Evolutionary conservation across 768 basidiomycete genomes (phyloP), one percentile per base, ranked within the genome.

Genomic region (Agrocybe praecox): DNA sequence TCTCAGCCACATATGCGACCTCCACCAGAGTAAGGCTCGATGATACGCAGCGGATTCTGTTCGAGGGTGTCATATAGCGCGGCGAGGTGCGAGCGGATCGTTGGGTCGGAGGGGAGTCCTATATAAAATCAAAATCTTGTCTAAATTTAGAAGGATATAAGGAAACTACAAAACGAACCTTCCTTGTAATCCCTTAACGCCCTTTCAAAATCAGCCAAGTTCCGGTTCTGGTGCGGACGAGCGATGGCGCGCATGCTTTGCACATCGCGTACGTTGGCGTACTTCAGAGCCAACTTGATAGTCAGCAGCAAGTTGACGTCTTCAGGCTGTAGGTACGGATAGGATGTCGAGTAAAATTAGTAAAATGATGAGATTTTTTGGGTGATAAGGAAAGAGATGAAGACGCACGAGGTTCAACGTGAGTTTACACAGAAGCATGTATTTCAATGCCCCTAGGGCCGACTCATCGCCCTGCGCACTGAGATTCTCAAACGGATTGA

Each of bases 381-480:
- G 24, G 55, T 26, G 4, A 34, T 24, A 58, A 33, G 42, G 19
- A 52, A 26, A 52, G 7, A 48, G 36, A 24, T 43, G 15, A 11
- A 15, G 15, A 29, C 5, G 12, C 9, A 96, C 96, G 68, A 96
- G 71, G 67, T 94, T 94, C 60, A 98, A 79, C 96, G 98, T 99
- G 69, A 99, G 89, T 71, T 99, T 98, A 74, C 97, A 99, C 45
- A 98, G 72, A 15, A 98, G 80, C 96, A 98, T 97, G 73, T 99
- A 98, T 74, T 99, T 98, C 62, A 99, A 78, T 5, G 94, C 94
- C 1, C 82, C 85, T 18, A 97, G 77, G 0, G 94, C 94, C 0
- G 74, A 79, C 42, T 85, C 82, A 15, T 55, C 18, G 40, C 48
- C 26, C 32, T 17, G n/a, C 7, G 33, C 32, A 4, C 21, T 23